Evolutionary conservation across 106 monocot species (phyloP).

Genomic region (Phalaenopsis equestris): DNA sequence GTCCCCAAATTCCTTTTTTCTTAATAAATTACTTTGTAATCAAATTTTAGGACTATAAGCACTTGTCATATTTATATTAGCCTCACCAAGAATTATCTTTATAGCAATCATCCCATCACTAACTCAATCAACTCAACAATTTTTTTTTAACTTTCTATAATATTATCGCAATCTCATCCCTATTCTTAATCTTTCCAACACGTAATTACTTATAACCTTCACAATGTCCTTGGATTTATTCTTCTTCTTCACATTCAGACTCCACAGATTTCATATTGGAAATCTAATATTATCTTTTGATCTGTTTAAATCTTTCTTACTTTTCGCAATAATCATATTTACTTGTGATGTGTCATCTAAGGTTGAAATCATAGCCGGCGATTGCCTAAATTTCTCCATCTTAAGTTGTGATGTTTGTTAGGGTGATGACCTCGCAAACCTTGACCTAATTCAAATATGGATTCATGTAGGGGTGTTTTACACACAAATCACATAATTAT

Average conservation of each 20-base stretch:
- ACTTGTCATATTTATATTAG: not conserved
- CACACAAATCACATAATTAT: no score
- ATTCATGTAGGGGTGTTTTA: no score
- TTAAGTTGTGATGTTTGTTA: not conserved
- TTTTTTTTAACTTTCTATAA: not conserved
- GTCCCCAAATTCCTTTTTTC: not conserved
- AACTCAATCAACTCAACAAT: not conserved
- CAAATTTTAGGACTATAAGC: not conserved
- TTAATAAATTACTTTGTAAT: not conserved
- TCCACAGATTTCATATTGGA: not conserved
- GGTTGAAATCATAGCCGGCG: not conserved
- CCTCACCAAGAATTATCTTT: not conserved
- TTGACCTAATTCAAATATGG: not conserved
- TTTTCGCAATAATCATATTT: not conserved
- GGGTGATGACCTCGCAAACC: not conserved
- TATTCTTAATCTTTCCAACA: not conserved
- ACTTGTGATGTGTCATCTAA: not conserved
- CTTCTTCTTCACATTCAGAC: not conserved
- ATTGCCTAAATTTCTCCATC: not conserved
- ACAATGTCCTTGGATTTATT: not conserved
- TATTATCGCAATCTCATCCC: not conserved
- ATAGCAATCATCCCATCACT: not conserved
- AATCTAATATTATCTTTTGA: not conserved
- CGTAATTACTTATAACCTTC: not conserved
- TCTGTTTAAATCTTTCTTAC: not conserved